These are phyloP conservation scores for Cocos nucifera DNA, from an alignment of 176 grass and related monocot species.

Conservation along the genomic window DNA sequence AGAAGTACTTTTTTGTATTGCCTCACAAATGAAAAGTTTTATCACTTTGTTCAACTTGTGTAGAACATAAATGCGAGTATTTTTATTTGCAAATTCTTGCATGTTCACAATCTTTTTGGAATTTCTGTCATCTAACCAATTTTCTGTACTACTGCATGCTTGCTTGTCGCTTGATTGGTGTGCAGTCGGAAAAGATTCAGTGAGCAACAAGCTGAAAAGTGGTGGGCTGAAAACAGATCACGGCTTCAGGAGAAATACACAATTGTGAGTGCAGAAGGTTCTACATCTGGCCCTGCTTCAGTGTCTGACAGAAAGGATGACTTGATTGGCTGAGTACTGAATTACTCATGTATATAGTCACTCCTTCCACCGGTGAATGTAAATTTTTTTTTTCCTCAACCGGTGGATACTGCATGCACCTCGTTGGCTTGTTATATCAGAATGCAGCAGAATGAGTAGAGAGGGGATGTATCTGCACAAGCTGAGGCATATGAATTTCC, in stretches of 20 bases:
- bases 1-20: no score
- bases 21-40: no score
- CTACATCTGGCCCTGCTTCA: slow-evolving; percentile 8
- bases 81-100: no score
- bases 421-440: no score
- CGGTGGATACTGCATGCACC: slow-evolving; percentile 13
- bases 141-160: neutral
- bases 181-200: slow-evolving; percentile 59
- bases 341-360: neutral
- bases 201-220: slow-evolving; percentile 47
- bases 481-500: no score
- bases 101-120: neutral
- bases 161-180: slow-evolving; percentile 2
- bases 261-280: slow-evolving; percentile 34
- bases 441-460: no score
- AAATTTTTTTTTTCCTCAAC: slow-evolving; percentile 8
- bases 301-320: slow-evolving; percentile 9
- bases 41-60: no score
- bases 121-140: neutral
- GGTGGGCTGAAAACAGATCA: slow-evolving; percentile 47
- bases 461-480: no score
- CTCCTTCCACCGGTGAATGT: slow-evolving; percentile 18
- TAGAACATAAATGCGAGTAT: no score
- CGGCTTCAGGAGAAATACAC: slow-evolving; percentile 42
- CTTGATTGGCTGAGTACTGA: slow-evolving; percentile 11